Evolutionary conservation across 192 early-diverging fungal species (phyloP).

Genomic region (Coemansia sp.): DNA sequence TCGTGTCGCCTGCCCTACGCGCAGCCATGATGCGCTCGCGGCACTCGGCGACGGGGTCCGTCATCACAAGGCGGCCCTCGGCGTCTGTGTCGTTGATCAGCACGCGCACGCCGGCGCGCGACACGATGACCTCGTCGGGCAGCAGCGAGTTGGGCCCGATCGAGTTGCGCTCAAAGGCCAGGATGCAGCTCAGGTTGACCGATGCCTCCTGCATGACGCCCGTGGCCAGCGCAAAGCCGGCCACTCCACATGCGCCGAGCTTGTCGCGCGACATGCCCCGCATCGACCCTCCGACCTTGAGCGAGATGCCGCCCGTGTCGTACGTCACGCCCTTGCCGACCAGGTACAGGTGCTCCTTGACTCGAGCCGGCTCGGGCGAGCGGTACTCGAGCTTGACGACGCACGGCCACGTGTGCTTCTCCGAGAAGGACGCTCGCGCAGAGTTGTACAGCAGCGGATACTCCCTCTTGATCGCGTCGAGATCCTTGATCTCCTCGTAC

Average conservation of each 20-base stretch:
- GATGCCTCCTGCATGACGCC: conserved; percentile 60
- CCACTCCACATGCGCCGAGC: conserved; percentile 78
- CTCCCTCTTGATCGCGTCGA: conserved; percentile 67
- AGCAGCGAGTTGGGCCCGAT: conserved; percentile 79
- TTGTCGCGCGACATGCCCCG: conserved; percentile 90
- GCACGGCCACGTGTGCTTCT: conserved; percentile 45
- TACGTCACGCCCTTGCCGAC: conserved; percentile 90
- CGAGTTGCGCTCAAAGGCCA: conserved; percentile 80
- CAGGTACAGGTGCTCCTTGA: conserved; percentile 77
- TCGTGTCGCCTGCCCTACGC: conserved; percentile 46
- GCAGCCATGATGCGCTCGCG: conserved; percentile 68
- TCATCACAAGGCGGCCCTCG: conserved; percentile 88
- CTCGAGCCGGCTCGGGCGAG: conserved; percentile 63
- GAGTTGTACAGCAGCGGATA: conserved; percentile 84
- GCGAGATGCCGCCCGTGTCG: conserved; percentile 86
- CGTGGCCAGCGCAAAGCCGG: conserved; percentile 78
- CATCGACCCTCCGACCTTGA: conserved; percentile 80
- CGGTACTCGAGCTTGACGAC: conserved; percentile 58
- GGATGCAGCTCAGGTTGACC: conserved; percentile 66
- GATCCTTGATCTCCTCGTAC: conserved; percentile 64
- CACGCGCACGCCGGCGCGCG: conserved; percentile 73
- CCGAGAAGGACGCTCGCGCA: conserved; percentile 62
- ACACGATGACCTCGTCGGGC: conserved; percentile 76
- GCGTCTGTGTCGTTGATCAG: conserved; percentile 86
- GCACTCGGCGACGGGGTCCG: conserved; percentile 71